A percentile compares a stretch with the other conserved stretches of the same genome.
phyloP scores from a whole-genome alignment of 169 alveolate genomes.

The Plasmodium inui region DNA sequence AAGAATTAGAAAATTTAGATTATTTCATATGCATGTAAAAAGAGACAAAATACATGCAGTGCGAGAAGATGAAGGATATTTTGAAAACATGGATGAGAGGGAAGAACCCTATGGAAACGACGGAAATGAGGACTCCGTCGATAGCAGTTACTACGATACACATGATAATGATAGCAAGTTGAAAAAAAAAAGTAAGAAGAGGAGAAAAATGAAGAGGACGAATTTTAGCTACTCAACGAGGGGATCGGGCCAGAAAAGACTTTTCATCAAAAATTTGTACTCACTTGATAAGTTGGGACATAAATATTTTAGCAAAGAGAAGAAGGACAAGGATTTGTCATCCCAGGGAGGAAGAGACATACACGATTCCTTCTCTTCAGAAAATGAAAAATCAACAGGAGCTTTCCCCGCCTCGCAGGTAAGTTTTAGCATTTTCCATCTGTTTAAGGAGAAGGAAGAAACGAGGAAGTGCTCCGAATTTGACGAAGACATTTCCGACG shows the following conservation, averaged over 20 bases:
- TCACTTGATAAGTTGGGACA: not conserved
- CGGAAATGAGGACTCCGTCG: constrained; percentile 16
- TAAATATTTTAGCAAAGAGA: constrained; percentile 22
- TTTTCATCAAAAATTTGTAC: constrained; percentile 5
- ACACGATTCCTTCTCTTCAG: constrained; percentile 17
- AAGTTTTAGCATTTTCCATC: constrained; percentile 9
- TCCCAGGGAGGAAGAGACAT: not conserved
- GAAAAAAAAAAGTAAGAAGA: not conserved
- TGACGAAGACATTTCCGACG: constrained; percentile 21
- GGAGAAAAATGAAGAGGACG: not conserved
- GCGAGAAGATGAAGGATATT: not conserved
- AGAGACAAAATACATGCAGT: not conserved
- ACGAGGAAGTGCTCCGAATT: constrained; percentile 21
- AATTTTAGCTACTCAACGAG: not conserved
- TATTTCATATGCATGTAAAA: constrained; percentile 17
- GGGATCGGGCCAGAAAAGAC: not conserved
- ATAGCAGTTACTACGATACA: constrained; percentile 25
- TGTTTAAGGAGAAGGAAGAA: constrained; percentile 53
- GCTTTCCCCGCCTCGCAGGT: constrained; percentile 3
- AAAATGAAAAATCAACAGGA: constrained; percentile 7
- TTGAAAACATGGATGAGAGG: constrained; percentile 16
- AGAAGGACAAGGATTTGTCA: not conserved
- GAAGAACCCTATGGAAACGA: constrained; percentile 16
- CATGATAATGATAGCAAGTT: not conserved
- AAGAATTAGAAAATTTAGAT: constrained; percentile 30